Percentiles rank a stretch among this genome's conserved stretches.
Evolutionary conservation across 495 filamentous ascomycete genomes (phyloP).

Genomic region (Aspergillus cavernicola): DNA sequence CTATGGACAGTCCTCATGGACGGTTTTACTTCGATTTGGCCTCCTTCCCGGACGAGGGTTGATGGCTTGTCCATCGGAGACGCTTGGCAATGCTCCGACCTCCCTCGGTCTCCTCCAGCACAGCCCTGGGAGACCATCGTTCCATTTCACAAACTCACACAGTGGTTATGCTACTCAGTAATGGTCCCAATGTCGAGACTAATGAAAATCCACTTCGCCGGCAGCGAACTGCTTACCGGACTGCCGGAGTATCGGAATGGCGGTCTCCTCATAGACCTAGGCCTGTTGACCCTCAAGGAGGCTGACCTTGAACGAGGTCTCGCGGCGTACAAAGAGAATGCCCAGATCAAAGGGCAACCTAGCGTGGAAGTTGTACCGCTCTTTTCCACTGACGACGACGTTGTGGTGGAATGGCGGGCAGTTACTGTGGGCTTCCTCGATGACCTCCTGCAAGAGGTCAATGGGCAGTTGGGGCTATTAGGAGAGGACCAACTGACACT

Average conservation of each 20-base stretch:
- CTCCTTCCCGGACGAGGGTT: constrained; percentile 79
- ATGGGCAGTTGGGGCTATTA: constrained; percentile 54
- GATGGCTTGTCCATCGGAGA: constrained; percentile 88
- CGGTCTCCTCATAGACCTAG: constrained; percentile 64
- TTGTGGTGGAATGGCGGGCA: constrained; percentile 69
- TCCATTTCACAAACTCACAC: constrained; percentile 76
- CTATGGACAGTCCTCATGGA: constrained; percentile 89
- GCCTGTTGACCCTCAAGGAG: constrained; percentile 57
- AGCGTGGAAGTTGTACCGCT: constrained; percentile 64
- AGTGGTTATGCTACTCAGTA: constrained; percentile 71
- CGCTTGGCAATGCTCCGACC: constrained; percentile 84
- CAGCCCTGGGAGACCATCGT: constrained; percentile 90
- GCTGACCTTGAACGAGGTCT: constrained; percentile 60
- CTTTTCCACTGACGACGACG: constrained; percentile 61
- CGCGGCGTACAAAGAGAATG: constrained; percentile 66
- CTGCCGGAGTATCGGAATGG: constrained; percentile 70
- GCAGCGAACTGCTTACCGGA: constrained; percentile 60
- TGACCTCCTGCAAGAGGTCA: constrained; percentile 57
- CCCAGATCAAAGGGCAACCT: constrained; percentile 68
- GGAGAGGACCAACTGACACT: constrained; percentile 53
- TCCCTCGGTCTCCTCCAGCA: constrained; percentile 69
- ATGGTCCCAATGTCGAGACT: constrained; percentile 66
- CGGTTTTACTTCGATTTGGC: constrained; percentile 85
- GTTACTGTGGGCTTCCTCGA: constrained; percentile 65
- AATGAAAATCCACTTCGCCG: constrained; percentile 61